Base-by-base conservation (phyloP, 2,329 filamentous ascomycete genomes). In the Fusarium sp. region DNA sequence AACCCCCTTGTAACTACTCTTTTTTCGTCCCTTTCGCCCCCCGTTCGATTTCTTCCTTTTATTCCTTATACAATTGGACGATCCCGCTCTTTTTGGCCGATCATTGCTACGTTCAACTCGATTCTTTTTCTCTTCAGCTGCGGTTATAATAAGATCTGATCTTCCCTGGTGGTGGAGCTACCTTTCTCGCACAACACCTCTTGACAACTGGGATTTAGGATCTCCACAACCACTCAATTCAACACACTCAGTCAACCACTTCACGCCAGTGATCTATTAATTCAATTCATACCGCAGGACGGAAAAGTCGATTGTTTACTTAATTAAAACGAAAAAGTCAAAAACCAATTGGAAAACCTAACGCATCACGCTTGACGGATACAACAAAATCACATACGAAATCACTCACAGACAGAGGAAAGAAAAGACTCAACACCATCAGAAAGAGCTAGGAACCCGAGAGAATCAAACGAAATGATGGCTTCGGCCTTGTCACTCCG, bases 231-330 rank as follows among this genome's bases (percentile, higher is more conserved):
- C 40, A 65, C 48, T 44, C 41, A 65, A 51, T 50, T 37, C 20
- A 63, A 40, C 27, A 30, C 27, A 30, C 27, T 13, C 27, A 27
- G 27, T 30, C 27, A 10, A 30, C 46, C 50, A 43, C 40, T 58
- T 49, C 7, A 35, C 52, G 46, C 30, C 64, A 30, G 56, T 63
- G 27, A 30, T 30, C 27, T 33, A 49, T 49, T 40, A 40, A 35
- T 57, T 52, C 37, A 54, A 41, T 61, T 71, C 54, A 71, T 44
- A 46, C 68, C 68, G 68, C 68, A 54, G 68, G 68, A 51, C 68
- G 68, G 68, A 52, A 57, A 67, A 57, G 33, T 53, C 40, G 20
- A 56, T 52, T 61, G 30, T 52, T 49, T n/a, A 14, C 9, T 40
- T 39, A 54, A 39, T 51, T 45, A 27, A 46, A 49, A 47, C 44